These are phyloP conservation scores for Bacidia rubella DNA, from an alignment of 495 filamentous ascomycete species.

Conservation along the genomic window DNA sequence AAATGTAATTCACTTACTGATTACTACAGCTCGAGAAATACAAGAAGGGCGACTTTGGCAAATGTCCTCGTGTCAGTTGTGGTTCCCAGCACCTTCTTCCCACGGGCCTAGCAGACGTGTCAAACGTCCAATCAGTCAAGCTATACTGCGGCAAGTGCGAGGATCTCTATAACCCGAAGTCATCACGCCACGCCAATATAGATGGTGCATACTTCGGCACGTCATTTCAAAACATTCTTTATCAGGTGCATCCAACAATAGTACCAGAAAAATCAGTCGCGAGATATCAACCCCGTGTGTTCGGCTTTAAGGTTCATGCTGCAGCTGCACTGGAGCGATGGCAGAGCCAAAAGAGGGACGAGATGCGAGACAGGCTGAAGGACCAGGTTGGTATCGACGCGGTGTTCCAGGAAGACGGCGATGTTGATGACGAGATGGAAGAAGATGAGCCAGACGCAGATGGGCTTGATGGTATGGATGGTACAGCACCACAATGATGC, in stretches of 20 bases:
- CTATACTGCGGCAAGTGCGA: slow-evolving; percentile 95
- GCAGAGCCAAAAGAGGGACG: slow-evolving; percentile 70
- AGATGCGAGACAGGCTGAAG: slow-evolving; percentile 56
- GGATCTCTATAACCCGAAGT: slow-evolving; percentile 98
- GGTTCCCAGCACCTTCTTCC: slow-evolving; percentile 82
- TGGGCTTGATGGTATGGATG: slow-evolving; percentile 22
- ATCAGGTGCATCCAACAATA: slow-evolving; percentile 90
- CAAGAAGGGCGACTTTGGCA: slow-evolving; percentile 95
- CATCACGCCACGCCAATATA: slow-evolving; percentile 83
- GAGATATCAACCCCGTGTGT: slow-evolving; percentile 77
- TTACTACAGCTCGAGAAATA: slow-evolving; percentile 78
- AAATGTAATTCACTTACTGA: slow-evolving; percentile 7
- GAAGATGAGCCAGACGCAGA: slow-evolving; percentile 26
- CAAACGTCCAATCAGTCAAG: slow-evolving; percentile 77
- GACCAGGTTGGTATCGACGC: slow-evolving; percentile 34
- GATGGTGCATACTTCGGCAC: slow-evolving; percentile 97
- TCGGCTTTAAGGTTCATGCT: slow-evolving; percentile 90
- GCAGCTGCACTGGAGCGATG: slow-evolving; percentile 77
- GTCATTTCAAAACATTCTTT: slow-evolving; percentile 96
- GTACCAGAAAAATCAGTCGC: slow-evolving; percentile 73
- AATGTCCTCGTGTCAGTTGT: slow-evolving; percentile 93
- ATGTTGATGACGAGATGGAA: slow-evolving; percentile 36
- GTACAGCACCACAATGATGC: slow-evolving; percentile 11
- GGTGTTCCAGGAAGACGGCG: slow-evolving; percentile 40
- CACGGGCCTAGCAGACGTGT: slow-evolving; percentile 79